Percentiles rank a stretch among this genome's conserved stretches.
These are phyloP conservation scores for Emergomyces africanus DNA, from an alignment of 2,329 filamentous ascomycete species.

Conservation along the genomic window DNA sequence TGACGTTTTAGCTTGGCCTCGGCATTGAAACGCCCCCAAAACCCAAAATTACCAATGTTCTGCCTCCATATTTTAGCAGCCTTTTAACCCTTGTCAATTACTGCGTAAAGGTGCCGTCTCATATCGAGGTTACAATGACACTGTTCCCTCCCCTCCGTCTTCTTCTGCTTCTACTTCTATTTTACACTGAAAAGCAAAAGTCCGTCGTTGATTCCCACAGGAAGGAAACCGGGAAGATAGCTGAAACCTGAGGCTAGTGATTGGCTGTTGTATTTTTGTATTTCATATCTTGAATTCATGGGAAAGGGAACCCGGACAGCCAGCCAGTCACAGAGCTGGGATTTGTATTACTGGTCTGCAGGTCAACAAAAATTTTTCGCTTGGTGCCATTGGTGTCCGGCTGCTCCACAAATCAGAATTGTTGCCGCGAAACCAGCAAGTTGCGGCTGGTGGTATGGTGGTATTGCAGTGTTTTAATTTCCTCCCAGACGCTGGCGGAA, in stretches of 20 bases:
- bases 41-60: background rate
- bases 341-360: conserved; percentile 12
- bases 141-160: background rate
- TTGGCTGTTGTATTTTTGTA: background rate
- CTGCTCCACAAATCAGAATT: background rate
- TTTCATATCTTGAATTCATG: background rate
- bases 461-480: background rate
- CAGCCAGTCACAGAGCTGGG: conserved; percentile 6
- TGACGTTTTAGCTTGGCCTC: conserved; percentile 1
- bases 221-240: background rate
- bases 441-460: background rate
- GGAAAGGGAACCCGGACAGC: background rate
- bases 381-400: background rate
- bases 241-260: background rate
- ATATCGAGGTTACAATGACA: background rate
- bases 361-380: conserved; percentile 9
- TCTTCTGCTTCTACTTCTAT: background rate
- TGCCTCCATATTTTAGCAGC: background rate
- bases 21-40: background rate
- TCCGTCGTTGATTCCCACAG: background rate
- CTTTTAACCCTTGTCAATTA: background rate
- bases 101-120: background rate
- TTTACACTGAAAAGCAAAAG: too few relatives aligned
- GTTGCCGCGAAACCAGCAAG: conserved; percentile 2
- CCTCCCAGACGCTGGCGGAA: background rate